phyloP scores from a whole-genome alignment of 257 asterid genomes.

The Echium plantagineum region DNA sequence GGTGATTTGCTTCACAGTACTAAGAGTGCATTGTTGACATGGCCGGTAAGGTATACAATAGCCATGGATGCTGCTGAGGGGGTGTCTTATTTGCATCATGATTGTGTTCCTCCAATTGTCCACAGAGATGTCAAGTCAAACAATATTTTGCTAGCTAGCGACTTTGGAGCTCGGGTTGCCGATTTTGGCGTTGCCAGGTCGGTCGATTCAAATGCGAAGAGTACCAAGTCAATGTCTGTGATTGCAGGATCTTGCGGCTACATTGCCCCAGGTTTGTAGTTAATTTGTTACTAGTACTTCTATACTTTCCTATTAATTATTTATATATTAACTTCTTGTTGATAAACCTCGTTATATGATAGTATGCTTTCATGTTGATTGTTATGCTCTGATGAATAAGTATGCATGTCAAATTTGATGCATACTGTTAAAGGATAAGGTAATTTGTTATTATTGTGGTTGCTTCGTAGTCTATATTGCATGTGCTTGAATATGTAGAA shows the following conservation, averaged over 20 bases:
- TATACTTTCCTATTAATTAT: not conserved
- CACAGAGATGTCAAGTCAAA: conserved; percentile 82
- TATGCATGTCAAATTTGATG: too few species aligned
- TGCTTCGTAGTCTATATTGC: too few species aligned
- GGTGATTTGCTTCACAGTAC: conserved; percentile 58
- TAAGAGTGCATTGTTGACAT: conserved; percentile 35
- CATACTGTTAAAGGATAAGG: too few species aligned
- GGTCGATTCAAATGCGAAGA: conserved; percentile 21
- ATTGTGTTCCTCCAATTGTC: conserved; percentile 73
- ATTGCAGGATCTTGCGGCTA: conserved; percentile 86
- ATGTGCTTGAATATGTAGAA: too few species aligned
- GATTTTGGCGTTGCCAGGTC: conserved; percentile 84
- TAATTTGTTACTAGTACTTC: not conserved
- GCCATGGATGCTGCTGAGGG: conserved; percentile 83
- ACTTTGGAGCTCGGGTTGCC: conserved; percentile 58
- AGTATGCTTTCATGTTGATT: not conserved
- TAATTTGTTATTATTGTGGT: too few species aligned
- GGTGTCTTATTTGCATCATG: conserved; percentile 77
- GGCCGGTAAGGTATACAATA: conserved; percentile 57
- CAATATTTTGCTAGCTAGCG: conserved; percentile 51
- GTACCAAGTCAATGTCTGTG: conserved; percentile 49
- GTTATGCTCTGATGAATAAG: too few species aligned
- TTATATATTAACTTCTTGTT: not conserved
- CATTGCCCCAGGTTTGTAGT: conserved; percentile 78
- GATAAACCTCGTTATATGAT: not conserved